Evolutionary conservation across 192 early-diverging fungal species (phyloP).

Genomic region (Coemansia biformis): DNA sequence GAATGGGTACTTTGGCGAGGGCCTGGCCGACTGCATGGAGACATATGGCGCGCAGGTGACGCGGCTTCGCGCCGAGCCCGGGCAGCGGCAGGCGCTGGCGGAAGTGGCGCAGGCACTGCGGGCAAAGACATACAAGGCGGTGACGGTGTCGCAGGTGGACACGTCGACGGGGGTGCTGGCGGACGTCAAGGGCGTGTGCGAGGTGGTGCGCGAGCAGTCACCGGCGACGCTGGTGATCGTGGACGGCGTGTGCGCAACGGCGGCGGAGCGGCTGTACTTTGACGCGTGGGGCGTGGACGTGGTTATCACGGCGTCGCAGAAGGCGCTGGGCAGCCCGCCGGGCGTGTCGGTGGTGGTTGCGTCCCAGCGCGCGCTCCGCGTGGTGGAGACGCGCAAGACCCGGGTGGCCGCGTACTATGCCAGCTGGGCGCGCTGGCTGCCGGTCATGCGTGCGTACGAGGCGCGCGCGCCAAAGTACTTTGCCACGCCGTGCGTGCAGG

Average conservation of each 20-base stretch:
- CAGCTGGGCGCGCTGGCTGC: slow-evolving; percentile 91
- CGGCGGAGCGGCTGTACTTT: slow-evolving; percentile 85
- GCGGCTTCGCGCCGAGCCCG: slow-evolving; percentile 62
- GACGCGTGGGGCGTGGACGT: slow-evolving; percentile 92
- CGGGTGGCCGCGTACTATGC: slow-evolving; percentile 85
- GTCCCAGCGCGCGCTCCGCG: slow-evolving; percentile 53
- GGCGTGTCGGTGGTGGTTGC: slow-evolving; percentile 87
- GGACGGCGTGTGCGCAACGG: slow-evolving; percentile 95
- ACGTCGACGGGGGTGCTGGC: slow-evolving; percentile 90
- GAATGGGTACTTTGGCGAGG: slow-evolving; percentile 95
- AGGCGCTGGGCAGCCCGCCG: slow-evolving; percentile 91
- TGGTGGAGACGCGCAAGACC: slow-evolving; percentile 58
- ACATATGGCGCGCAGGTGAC: slow-evolving; percentile 88
- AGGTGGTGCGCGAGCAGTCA: slow-evolving; percentile 65
- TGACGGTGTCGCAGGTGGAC: slow-evolving; percentile 94
- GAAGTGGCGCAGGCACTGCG: slow-evolving; percentile 63
- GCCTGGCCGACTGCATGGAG: slow-evolving; percentile 84
- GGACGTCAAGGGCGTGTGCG: slow-evolving; percentile 73
- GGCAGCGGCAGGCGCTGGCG: slow-evolving; percentile 62
- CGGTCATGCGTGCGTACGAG: slow-evolving; percentile 96
- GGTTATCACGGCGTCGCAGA: slow-evolving; percentile 89
- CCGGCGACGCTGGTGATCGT: slow-evolving; percentile 86
- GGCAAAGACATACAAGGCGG: slow-evolving; percentile 69
- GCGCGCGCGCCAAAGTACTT: slow-evolving; percentile 88
- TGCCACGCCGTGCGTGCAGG: slow-evolving; percentile 94